Evolutionary conservation across 2,329 filamentous ascomycete genomes (phyloP).

Genomic region (Trichoderma atrobrunneum): DNA sequence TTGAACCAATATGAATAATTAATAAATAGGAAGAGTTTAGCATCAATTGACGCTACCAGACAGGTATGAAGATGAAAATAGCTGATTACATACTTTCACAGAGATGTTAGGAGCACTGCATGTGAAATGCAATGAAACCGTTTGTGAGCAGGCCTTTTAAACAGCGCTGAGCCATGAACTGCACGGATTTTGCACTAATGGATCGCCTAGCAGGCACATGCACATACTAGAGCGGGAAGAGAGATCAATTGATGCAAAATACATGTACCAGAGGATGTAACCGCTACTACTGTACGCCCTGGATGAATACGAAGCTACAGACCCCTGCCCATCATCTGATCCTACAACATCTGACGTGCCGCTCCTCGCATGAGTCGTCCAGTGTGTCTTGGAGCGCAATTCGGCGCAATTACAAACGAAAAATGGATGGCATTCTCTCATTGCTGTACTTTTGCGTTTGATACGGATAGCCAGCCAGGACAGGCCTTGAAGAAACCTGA

Average conservation of each 20-base stretch:
- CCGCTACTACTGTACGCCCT: background rate
- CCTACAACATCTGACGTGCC: background rate
- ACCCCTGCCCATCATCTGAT: conserved; percentile 14
- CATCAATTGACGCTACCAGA: background rate
- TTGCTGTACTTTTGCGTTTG: background rate
- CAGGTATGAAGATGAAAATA: background rate
- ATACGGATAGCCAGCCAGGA: background rate
- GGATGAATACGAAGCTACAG: background rate
- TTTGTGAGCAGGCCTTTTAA: background rate
- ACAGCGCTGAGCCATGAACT: background rate
- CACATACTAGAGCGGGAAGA: background rate
- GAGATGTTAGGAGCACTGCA: background rate
- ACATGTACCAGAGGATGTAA: background rate
- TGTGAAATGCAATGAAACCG: background rate
- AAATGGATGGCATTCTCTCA: background rate
- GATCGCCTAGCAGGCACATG: background rate
- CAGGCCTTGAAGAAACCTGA: background rate
- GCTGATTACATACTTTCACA: background rate
- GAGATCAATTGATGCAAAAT: background rate
- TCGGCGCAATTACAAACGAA: background rate
- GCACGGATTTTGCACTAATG: background rate
- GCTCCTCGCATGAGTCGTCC: background rate
- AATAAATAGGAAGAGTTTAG: background rate
- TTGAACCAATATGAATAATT: background rate
- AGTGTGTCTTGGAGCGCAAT: background rate